Conservation (phyloP, 208 protist species). For the Acanthamoeba healyi region DNA sequence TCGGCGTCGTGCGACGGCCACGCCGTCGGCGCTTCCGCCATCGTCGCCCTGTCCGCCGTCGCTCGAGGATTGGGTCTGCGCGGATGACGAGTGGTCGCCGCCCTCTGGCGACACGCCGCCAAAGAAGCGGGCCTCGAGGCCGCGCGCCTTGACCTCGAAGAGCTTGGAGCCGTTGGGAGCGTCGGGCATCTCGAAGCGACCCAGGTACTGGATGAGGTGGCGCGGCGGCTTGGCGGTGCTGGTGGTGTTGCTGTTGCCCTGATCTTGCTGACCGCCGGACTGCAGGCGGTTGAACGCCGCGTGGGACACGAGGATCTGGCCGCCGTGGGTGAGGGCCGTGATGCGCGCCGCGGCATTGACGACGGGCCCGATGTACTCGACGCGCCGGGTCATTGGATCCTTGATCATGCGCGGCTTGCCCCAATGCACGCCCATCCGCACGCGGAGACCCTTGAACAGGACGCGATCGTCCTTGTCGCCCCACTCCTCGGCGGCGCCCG, state of each 20-base stretch:
- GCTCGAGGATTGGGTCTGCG: neutral
- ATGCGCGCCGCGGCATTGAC: constrained; percentile 29
- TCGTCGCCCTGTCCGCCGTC: neutral
- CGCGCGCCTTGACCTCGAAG: constrained; percentile 11
- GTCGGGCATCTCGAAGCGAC: constrained; percentile 39
- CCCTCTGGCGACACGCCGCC: constrained; percentile 16
- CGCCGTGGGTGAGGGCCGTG: constrained; percentile 55
- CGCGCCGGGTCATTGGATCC: constrained; percentile 34
- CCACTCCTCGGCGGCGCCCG: constrained; percentile 68
- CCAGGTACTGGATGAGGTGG: constrained; percentile 37
- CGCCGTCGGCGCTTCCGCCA: neutral
- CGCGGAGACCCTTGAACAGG: constrained; percentile 57
- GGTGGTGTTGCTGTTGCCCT: neutral
- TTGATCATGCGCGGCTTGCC: constrained; percentile 4
- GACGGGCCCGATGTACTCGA: constrained; percentile 53
- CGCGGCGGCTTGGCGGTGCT: no score
- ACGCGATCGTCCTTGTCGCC: constrained; percentile 63
- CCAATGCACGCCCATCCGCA: constrained; percentile 62
- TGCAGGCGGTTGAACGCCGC: neutral
- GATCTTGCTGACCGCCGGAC: neutral
- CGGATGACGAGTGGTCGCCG: neutral
- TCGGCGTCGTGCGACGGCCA: no score
- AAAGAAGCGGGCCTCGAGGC: constrained; percentile 59
- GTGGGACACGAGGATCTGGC: constrained; percentile 24
- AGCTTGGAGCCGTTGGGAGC: constrained; percentile 7